phyloP scores from a whole-genome alignment of 495 filamentous ascomycete species.

The Podospora fimiseda region DNA sequence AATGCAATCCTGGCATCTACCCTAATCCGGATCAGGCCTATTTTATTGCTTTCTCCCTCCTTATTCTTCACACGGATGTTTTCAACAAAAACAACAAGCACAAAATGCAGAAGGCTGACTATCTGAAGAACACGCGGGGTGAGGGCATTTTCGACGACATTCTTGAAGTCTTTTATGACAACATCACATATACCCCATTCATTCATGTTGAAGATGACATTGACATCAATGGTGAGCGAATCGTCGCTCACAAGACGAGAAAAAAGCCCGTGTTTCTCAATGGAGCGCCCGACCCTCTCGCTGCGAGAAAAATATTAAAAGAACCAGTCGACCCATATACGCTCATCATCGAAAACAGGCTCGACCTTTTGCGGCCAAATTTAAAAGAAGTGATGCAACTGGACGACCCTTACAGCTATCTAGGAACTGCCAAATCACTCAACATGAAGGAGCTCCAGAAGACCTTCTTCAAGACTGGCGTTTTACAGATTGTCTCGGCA shows the following conservation, averaged over 20 bases:
- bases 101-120: constrained; percentile 96
- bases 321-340: constrained; percentile 95
- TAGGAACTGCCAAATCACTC: constrained; percentile 64
- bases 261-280: constrained; percentile 69
- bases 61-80: constrained; percentile 94
- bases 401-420: constrained; percentile 86
- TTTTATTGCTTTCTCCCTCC: constrained; percentile 92
- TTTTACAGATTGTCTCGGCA: constrained; percentile 89
- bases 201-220: constrained; percentile 92
- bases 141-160: constrained; percentile 90
- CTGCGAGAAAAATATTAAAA: constrained; percentile 55
- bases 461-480: constrained; percentile 81
- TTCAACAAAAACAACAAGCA: constrained; percentile 99
- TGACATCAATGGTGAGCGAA: constrained; percentile 69
- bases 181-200: constrained; percentile 95
- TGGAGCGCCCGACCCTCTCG: constrained; percentile 55
- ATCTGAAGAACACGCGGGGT: constrained; percentile 86
- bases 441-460: constrained; percentile 74
- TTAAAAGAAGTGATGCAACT: constrained; percentile 87
- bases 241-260: constrained; percentile 58
- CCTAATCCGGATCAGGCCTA: constrained; percentile 89
- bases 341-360: constrained; percentile 79
- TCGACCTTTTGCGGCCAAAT: constrained; percentile 74
- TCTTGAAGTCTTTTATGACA: constrained; percentile 94
- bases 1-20: constrained; percentile 97